phyloP scores from a whole-genome alignment of 352 stramenopile species.

The Aphanomyces cochlioides region DNA sequence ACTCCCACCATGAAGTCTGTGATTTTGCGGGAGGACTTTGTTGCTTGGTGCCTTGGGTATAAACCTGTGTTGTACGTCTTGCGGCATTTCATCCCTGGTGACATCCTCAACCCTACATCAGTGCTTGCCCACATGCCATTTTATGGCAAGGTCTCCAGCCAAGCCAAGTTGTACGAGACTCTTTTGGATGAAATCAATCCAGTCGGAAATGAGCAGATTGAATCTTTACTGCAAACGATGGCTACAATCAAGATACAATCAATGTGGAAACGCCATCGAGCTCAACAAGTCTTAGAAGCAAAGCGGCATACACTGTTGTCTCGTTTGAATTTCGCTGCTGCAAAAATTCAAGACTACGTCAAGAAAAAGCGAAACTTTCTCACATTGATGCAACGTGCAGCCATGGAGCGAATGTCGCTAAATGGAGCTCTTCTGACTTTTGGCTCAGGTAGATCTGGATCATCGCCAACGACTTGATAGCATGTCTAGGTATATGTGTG shows the following conservation, averaged over 20 bases:
- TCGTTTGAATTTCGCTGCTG: conserved; percentile 47
- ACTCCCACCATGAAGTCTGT: neutral
- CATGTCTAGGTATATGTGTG: conserved; percentile 41
- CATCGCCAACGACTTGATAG: neutral
- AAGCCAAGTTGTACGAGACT: conserved; percentile 45
- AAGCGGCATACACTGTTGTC: conserved; percentile 35
- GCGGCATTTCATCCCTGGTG: conserved; percentile 20
- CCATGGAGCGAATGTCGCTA: conserved; percentile 45
- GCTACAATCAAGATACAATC: conserved; percentile 54
- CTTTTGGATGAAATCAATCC: conserved; percentile 49
- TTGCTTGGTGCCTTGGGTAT: conserved; percentile 2
- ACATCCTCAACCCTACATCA: conserved; percentile 12
- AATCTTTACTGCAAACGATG: conserved; percentile 39
- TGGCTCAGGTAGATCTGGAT: conserved; percentile 42
- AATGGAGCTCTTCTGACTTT: conserved; percentile 58
- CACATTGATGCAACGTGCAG: conserved; percentile 50
- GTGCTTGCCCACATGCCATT: neutral
- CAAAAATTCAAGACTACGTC: conserved; percentile 49
- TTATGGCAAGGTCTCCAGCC: conserved; percentile 28
- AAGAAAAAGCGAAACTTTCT: conserved; percentile 47
- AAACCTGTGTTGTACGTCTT: conserved; percentile 12
- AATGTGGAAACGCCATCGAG: conserved; percentile 56
- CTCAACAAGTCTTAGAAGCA: conserved; percentile 33
- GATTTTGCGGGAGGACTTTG: neutral
- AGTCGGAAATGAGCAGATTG: conserved; percentile 42